phyloP scores from a whole-genome alignment of 2,329 filamentous ascomycete genomes.

The Gnomoniopsis sp. region DNA sequence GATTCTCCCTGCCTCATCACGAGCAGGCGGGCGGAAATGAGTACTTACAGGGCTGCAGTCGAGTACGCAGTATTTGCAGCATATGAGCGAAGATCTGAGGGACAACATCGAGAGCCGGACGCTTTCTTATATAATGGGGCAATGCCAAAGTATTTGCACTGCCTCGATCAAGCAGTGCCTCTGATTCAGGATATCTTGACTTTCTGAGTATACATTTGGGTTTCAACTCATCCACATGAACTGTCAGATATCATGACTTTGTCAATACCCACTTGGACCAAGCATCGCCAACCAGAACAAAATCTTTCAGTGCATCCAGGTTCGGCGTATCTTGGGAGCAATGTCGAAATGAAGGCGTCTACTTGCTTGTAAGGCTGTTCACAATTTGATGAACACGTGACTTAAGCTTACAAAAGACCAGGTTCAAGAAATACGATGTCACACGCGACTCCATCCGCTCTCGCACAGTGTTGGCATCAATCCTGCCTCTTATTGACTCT shows the following conservation, averaged over 20 bases:
- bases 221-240: neutral
- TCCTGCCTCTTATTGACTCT: neutral
- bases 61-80: no score
- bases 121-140: no score
- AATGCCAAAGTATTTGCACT: neutral
- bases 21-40: no score
- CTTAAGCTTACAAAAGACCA: neutral
- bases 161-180: neutral
- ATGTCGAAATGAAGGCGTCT: neutral
- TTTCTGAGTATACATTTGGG: neutral
- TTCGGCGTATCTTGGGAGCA: neutral
- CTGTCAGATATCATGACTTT: neutral
- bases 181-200: neutral
- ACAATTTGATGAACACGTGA: no score
- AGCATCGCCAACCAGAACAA: no score
- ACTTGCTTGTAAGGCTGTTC: neutral
- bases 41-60: no score
- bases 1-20: no score
- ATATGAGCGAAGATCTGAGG: no score
- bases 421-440: neutral
- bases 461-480: neutral
- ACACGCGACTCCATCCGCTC: neutral
- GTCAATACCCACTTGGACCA: no score
- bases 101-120: no score
- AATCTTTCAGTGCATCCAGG: no score